A percentile compares a stretch with the other conserved stretches of the same genome.
Conservation (phyloP, 2,329 filamentous ascomycete genomes). For the Fusarium hainanense region DNA sequence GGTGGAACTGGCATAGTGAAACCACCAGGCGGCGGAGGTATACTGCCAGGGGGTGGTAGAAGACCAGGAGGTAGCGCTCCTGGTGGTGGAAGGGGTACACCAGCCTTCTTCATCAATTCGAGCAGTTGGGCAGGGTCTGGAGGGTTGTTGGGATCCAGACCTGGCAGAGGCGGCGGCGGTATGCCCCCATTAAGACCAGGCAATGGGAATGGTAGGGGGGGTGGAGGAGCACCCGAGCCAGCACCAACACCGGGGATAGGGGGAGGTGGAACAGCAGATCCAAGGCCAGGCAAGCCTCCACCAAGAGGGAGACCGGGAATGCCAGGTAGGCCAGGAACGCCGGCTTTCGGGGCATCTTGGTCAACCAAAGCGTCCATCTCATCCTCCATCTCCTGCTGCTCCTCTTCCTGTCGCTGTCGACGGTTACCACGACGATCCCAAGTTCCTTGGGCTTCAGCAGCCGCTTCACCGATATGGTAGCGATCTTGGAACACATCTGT, state of each 20-base stretch:
- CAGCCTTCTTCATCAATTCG: slow-evolving; percentile 74
- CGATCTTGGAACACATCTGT: slow-evolving; percentile 86
- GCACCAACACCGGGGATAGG: slow-evolving; percentile 63
- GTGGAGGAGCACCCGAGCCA: slow-evolving; percentile 54
- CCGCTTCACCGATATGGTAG: slow-evolving; percentile 94
- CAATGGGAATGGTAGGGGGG: slow-evolving; percentile 66
- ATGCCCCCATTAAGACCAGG: slow-evolving; percentile 60
- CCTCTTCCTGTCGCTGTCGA: slow-evolving; percentile 86
- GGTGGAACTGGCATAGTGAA: slow-evolving; percentile 52
- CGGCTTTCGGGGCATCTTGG: slow-evolving; percentile 74
- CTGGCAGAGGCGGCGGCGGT: slow-evolving; percentile 63
- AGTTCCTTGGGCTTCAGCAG: slow-evolving; percentile 93
- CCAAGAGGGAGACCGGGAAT: slow-evolving; percentile 69
- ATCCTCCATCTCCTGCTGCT: slow-evolving; percentile 92
- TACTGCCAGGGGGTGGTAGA: slow-evolving; percentile 54
- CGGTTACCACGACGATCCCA: slow-evolving; percentile 85
- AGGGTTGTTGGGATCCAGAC: slow-evolving; percentile 69
- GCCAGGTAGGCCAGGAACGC: slow-evolving; percentile 57
- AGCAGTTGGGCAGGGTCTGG: slow-evolving; percentile 70
- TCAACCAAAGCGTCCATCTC: slow-evolving; percentile 93
- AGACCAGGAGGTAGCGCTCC: slow-evolving; percentile 58
- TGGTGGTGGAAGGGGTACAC: slow-evolving; percentile 69
- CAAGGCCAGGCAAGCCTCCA: slow-evolving; percentile 56
- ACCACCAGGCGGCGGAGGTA: slow-evolving; percentile 50
- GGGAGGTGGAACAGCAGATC: slow-evolving; percentile 56